Base-by-base conservation (phyloP, 2,329 filamentous ascomycete species). In the Nemania serpens region DNA sequence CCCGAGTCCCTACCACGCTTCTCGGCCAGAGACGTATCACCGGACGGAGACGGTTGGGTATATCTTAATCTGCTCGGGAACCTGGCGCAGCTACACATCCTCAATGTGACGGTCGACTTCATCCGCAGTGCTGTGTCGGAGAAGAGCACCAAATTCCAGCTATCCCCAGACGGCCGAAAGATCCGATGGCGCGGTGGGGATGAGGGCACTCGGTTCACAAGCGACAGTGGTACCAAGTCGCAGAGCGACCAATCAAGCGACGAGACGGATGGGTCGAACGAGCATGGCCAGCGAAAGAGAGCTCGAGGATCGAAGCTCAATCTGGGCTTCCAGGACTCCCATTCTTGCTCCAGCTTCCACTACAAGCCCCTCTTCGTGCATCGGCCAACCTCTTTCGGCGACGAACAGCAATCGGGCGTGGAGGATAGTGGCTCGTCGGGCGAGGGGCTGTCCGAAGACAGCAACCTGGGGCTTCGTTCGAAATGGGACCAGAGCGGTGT, bases 81-180 rank as follows among this genome's bases (percentile, higher is more conserved):
- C 70, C 84, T 96, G 79, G 91, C 92, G 0, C 91, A 96, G 75
- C 78, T 96, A 17, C 91, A 96, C 69, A 94, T 93, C 0, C 82
- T 95, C 67, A 93, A 92, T 60, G 91, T 96, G 1, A 93, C 91
- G 0, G 82, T 88, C 0, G 86, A 89, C 29, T 94, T 94, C 68
- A 87, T 95, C 41, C 87, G 90, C 59, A 84, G 84, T 37, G 90
- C 92, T 0, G 81, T 96, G 1, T 78, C 80, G 0, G 86, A 90
- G 51, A 84, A 87, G 66, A 94, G 91, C 68, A 83, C 84, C 18
- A 90, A 89, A 68, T 88, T 96, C 53, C 90, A 96, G 71, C 73
- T 96, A 0, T 94, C 91, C 0, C 79, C 80, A 0, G 91, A 95
- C 68, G 91, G 91, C 0, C 85, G 88, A 52, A 93, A 92, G 72